Percentiles rank a stretch among this genome's conserved stretches.
phyloP scores from a whole-genome alignment of 2,329 filamentous ascomycete species.

The Pseudocercospora pini-densiflorae region DNA sequence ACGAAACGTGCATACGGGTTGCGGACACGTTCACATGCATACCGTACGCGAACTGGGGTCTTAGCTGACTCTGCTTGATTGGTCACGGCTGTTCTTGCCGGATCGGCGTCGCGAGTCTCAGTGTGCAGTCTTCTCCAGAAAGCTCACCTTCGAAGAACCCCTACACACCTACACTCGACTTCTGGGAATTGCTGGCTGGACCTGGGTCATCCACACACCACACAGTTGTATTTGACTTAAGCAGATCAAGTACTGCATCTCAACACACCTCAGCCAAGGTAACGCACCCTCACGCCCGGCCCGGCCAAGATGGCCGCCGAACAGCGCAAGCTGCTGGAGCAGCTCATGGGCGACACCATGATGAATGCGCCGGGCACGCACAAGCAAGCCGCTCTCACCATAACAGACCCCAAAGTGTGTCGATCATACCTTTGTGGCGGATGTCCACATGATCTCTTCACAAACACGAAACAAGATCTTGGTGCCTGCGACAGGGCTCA shows the following conservation, averaged over 20 bases:
- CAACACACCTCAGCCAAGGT: not conserved
- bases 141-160: not conserved
- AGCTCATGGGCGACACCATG: conserved; percentile 74
- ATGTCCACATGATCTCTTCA: conserved; percentile 98
- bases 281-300: not conserved
- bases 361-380: conserved; percentile 69
- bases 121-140: not conserved
- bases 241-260: not conserved
- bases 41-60: not conserved
- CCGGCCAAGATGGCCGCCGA: conserved; percentile 79
- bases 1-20: not conserved
- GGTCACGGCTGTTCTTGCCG: not conserved
- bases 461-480: conserved; percentile 98
- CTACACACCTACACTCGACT: too few species aligned
- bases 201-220: too few species aligned
- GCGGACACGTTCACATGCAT: not conserved
- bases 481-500: conserved; percentile 88
- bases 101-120: not conserved
- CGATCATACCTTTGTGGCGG: conserved; percentile 91
- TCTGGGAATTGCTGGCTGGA: too few species aligned
- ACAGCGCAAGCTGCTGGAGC: conserved; percentile 98
- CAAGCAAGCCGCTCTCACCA: conserved; percentile 78
- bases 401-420: conserved; percentile 93
- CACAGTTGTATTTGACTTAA: not conserved
- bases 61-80: not conserved